These are phyloP conservation scores for Suillus paluster DNA, from an alignment of 768 basidiomycete species.

Conservation along the genomic window DNA sequence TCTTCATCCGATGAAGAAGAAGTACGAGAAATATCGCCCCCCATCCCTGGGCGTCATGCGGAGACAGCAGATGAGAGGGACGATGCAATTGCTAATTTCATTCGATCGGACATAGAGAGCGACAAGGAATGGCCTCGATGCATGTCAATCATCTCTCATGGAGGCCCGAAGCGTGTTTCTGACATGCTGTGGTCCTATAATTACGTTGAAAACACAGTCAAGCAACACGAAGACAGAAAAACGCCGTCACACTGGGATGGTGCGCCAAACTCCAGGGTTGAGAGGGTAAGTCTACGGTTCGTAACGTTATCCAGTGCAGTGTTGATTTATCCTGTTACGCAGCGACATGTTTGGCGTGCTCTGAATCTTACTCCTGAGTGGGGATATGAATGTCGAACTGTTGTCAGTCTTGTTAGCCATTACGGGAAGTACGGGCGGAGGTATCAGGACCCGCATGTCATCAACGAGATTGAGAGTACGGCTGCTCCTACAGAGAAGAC, in stretches of 20 bases:
- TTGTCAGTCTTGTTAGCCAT: constrained; percentile 50
- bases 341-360: constrained; percentile 56
- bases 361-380: constrained; percentile 49
- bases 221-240: constrained; percentile 46
- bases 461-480: constrained; percentile 54
- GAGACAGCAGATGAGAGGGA: constrained; percentile 46
- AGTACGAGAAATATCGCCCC: constrained; percentile 21
- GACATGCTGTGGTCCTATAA: constrained; percentile 53
- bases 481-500: constrained; percentile 48
- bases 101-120: constrained; percentile 47
- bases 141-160: constrained; percentile 43
- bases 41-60: constrained; percentile 30
- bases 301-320: background rate
- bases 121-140: constrained; percentile 51
- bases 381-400: constrained; percentile 54
- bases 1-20: background rate
- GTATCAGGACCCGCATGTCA: constrained; percentile 51
- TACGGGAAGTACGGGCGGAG: constrained; percentile 62
- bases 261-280: constrained; percentile 41
- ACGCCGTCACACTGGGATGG: constrained; percentile 47
- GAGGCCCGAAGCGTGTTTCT: constrained; percentile 42
- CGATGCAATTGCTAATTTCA: constrained; percentile 45
- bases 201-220: constrained; percentile 55
- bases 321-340: constrained; percentile 6
- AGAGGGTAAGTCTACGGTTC: constrained; percentile 43